Evolutionary conservation across 257 asterid genomes (phyloP), one percentile per base, ranked within the genome.

Genomic region (Misopates orontium): DNA sequence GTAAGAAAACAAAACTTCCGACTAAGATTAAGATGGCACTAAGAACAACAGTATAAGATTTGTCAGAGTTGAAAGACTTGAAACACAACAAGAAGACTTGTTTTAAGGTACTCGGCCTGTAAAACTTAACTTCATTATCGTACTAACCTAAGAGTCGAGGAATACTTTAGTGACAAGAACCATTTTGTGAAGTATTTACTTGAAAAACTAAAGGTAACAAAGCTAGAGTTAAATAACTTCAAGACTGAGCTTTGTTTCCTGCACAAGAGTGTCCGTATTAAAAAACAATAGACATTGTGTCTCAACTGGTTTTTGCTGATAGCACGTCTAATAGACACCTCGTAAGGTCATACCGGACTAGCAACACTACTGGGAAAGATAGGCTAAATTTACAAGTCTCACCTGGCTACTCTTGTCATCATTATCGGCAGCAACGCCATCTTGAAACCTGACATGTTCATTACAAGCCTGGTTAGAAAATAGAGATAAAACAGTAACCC

Each of bases 331-430:
- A 11, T 11, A 45, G 52, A 23, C 16, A 55, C 31, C 25, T 40
- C 15, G 1, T 21, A 16, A 58, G 23, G 59, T 44, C 50, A 39
- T 57, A 62, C 50, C 42, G 44, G 45, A 51, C 17, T 16, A 64
- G 19, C 19, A 17, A 20, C 36, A 8, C 40, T 13, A 40, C 10
- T 23, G 56, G 53, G 56, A 58, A 71, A 54, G 7, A 47, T 36
- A 63, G 60, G 23, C 40, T 60, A 32, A 31, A 47, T 62, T 49
- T 39, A 51, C 25, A 55, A 70, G 67, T 47, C 75, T 80, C 73
- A 80, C 89, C 89, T 78, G 89, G 51, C 62, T 68, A 57, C 70
- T 61, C 64, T 75, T 80, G 66, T 70, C 86, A 42, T 76, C 81
- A n/a, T 31, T 44, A 25, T 56, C 82, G 39, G 79, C 76, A 66